Percentiles rank a stretch among this genome's conserved stretches.
phyloP scores from a whole-genome alignment of 306 rosid species.

The Sicyos edulis region DNA sequence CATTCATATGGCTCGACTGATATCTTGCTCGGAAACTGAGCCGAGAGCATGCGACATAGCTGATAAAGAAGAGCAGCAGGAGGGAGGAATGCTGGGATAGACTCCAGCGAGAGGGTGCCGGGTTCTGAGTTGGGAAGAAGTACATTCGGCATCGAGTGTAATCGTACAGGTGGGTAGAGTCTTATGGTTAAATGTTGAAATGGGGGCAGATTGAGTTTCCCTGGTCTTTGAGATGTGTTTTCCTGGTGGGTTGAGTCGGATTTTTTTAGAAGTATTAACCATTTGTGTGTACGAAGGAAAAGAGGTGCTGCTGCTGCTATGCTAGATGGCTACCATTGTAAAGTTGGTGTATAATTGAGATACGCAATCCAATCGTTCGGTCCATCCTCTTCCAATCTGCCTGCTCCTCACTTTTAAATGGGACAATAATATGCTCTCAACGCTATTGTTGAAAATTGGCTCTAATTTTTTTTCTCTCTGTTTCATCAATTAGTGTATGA shows the following conservation, averaged over 20 bases:
- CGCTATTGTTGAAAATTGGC: not conserved
- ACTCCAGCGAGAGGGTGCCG: not conserved
- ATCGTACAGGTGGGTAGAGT: conserved; percentile 9
- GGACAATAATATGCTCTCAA: not conserved
- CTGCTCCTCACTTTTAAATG: not conserved
- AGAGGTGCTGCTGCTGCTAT: not conserved
- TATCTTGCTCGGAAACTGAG: conserved; percentile 24
- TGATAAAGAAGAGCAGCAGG: not conserved
- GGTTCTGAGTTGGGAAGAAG: not conserved
- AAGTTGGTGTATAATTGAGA: conserved; percentile 10
- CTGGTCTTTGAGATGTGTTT: not conserved
- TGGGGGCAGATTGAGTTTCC: conserved; percentile 9
- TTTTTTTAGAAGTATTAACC: not conserved
- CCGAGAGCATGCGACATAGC: not conserved
- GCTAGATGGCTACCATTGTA: not conserved
- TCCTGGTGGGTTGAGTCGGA: not conserved
- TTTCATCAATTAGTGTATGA: not conserved
- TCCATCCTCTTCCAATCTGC: conserved; percentile 10
- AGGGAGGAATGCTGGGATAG: not conserved
- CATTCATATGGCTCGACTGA: conserved; percentile 21
- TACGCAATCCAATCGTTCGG: conserved; percentile 14
- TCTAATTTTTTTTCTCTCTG: not conserved
- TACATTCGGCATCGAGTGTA: conserved; percentile 1
- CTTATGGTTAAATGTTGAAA: not conserved
- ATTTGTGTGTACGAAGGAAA: not conserved